phyloP scores from a whole-genome alignment of 2,329 filamentous ascomycete genomes.

The Aspergillus ibericus region DNA sequence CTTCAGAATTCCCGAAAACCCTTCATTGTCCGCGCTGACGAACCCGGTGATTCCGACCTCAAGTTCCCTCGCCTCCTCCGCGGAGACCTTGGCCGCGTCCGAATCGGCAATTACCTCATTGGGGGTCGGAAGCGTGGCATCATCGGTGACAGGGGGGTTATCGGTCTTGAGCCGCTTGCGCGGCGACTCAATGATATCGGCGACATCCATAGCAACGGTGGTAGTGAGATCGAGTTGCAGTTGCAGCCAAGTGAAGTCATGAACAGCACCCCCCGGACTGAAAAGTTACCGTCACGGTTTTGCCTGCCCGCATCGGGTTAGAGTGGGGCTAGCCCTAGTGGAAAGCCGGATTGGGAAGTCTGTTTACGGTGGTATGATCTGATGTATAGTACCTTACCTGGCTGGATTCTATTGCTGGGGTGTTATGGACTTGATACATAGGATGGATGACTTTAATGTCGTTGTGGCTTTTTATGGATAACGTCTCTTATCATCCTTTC shows the following conservation, averaged over 20 bases:
- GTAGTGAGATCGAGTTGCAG: not conserved
- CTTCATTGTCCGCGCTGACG: constrained; percentile 56
- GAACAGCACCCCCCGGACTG: constrained; percentile 6
- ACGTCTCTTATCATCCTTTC: too few relatives aligned
- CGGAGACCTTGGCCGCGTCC: constrained; percentile 8
- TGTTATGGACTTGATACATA: not conserved
- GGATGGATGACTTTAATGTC: too few relatives aligned
- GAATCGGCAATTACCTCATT: constrained; percentile 14
- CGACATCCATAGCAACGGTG: constrained; percentile 29
- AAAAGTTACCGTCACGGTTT: constrained; percentile 11
- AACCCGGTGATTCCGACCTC: constrained; percentile 65
- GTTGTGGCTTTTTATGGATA: too few relatives aligned
- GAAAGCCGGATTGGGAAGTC: constrained; percentile 22
- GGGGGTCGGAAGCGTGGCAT: constrained; percentile 16
- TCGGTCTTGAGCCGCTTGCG: constrained; percentile 39
- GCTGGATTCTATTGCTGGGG: not conserved
- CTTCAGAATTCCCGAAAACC: constrained; percentile 67
- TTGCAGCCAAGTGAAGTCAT: constrained; percentile 21
- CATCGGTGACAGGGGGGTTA: constrained; percentile 18
- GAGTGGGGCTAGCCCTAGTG: constrained; percentile 30
- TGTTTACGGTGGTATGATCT: not conserved
- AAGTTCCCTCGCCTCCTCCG: constrained; percentile 40
- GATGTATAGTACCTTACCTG: not conserved
- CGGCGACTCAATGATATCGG: constrained; percentile 35
- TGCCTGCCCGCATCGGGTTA: constrained; percentile 16